Evolutionary conservation across 2,329 filamentous ascomycete genomes (phyloP).

Genomic region (Ceratocystis ficicola): DNA sequence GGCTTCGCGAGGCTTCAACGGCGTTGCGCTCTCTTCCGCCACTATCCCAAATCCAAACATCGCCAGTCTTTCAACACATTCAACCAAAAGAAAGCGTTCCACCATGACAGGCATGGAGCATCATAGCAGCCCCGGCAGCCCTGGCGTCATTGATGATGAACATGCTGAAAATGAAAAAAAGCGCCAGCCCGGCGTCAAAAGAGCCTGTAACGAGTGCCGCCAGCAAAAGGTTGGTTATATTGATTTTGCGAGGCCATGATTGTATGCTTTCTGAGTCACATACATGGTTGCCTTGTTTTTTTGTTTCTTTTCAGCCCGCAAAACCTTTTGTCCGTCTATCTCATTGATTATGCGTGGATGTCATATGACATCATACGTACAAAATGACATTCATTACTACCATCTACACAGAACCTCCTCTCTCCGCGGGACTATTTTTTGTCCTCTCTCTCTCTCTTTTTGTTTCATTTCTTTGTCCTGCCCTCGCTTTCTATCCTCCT

Average conservation of each 20-base stretch:
- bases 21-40: slow-evolving; percentile 26
- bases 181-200: slow-evolving; percentile 57
- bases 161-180: slow-evolving; percentile 45
- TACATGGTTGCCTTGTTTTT: not conserved
- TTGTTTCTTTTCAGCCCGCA: no score
- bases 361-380: not conserved
- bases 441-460: not conserved
- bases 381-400: not conserved
- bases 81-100: slow-evolving; percentile 51
- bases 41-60: slow-evolving; percentile 37
- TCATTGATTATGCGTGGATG: no score
- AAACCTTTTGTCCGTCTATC: no score
- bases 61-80: slow-evolving; percentile 34
- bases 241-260: not conserved
- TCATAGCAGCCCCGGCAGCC: slow-evolving; percentile 47
- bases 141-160: slow-evolving; percentile 46
- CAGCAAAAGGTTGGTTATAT: slow-evolving; percentile 62
- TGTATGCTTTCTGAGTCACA: slow-evolving; percentile 21
- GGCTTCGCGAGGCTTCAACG: slow-evolving; percentile 13
- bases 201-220: slow-evolving; percentile 73
- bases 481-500: not conserved
- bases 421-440: not conserved
- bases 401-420: not conserved
- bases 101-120: slow-evolving; percentile 38
- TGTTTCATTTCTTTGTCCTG: not conserved